These are phyloP conservation scores for Petunia axillaris DNA, from an alignment of 257 asterid species.

Conservation along the genomic window DNA sequence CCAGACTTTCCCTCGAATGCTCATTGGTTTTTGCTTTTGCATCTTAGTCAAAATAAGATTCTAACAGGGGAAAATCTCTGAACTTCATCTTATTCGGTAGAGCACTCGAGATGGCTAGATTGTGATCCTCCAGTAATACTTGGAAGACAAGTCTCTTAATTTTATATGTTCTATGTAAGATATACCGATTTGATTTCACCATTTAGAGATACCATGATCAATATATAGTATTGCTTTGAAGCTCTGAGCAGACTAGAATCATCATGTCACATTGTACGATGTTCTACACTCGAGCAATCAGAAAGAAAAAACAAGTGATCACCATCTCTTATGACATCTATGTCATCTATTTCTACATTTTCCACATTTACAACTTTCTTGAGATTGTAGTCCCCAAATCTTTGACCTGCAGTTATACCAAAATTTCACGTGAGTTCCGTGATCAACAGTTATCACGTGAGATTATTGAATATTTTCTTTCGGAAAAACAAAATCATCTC, in stretches of 20 bases:
- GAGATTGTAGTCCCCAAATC: conserved; percentile 59
- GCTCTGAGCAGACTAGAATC: background rate
- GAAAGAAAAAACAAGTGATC: conserved; percentile 74
- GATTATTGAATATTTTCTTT: background rate
- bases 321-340: conserved; percentile 73
- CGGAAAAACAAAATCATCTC: background rate
- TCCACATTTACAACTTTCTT: conserved; percentile 62
- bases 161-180: background rate
- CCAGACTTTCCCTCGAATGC: too few relatives aligned
- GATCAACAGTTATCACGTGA: background rate
- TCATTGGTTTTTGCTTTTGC: too few relatives aligned
- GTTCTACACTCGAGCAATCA: conserved; percentile 32
- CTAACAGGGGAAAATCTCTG: too few relatives aligned
- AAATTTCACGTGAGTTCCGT: background rate
- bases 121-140: background rate
- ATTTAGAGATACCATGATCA: background rate
- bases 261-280: background rate
- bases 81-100: too few relatives aligned
- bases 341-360: conserved; percentile 81
- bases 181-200: conserved; percentile 8
- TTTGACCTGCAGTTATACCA: conserved; percentile 67
- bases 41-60: too few relatives aligned
- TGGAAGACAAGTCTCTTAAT: background rate
- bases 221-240: conserved; percentile 1
- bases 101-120: background rate